Evolutionary conservation across 2,329 filamentous ascomycete species (phyloP), one percentile per base, ranked within the genome.

Genomic region (Aspergillus quadricinctus): DNA sequence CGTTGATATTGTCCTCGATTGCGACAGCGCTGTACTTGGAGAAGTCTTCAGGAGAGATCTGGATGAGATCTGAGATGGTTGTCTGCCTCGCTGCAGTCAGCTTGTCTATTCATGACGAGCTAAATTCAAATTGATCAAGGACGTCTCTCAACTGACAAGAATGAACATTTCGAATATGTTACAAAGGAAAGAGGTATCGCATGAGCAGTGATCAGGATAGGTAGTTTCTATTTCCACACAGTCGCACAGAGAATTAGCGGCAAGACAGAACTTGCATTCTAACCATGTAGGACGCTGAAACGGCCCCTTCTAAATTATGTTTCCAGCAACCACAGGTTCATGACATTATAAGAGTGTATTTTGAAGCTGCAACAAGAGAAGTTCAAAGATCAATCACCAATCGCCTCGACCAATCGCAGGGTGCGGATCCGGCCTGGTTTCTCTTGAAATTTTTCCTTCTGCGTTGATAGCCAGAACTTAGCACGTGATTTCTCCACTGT

Each of bases 1-100:
- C 83, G 72, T 99, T 97, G 77, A 99, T 94, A 67, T 94, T 94
- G 77, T 99, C 92, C 75, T 97, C 92, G 61, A 99, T 90, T 1
- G 92, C 91, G 61, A 92, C 83, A 31, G 85, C 83, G 69, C 90
- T 95, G 62, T 76, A 75, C 74, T 94, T 94, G 59, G 86, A 83
- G 70, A 97, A 96, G 71, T 97, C 90, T 67, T 90, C 84, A 1
- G 94, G 94, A 31, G 85, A 83, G 76, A 99, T 95, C 76, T 96
- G 90, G 64, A 99, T 91, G 65, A 99, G 82, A 79, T 99, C 94
- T 65, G 92, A 88, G 66, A 99, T 87, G 64, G 94, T 96, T 46
- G 92, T 94, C 94, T 96, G 61, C 23, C 21, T 40, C 23, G 49
- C 11, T 52, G 57, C 46, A 57, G 57, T 62, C 49, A 62, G 61